phyloP scores from a whole-genome alignment of 2,329 filamentous ascomycete genomes.

The Madurella fahalii region DNA sequence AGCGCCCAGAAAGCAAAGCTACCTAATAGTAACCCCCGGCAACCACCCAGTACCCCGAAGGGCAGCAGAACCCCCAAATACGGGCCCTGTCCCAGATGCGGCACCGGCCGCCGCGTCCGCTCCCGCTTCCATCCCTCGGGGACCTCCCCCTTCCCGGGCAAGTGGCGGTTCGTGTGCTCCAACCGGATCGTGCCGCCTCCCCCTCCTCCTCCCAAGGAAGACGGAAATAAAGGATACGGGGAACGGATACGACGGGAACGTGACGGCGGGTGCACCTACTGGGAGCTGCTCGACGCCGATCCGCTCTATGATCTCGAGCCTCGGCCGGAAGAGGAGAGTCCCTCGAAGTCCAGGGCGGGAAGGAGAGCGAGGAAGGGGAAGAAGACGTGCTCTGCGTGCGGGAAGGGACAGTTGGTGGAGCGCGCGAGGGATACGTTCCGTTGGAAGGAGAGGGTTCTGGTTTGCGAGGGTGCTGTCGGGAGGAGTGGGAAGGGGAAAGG shows the following conservation, averaged over 20 bases:
- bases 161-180: slow-evolving; percentile 15
- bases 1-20: background rate
- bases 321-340: background rate
- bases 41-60: too few relatives aligned
- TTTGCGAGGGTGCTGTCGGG: background rate
- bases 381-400: background rate
- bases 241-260: background rate
- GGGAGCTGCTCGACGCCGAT: slow-evolving; percentile 7
- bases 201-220: background rate
- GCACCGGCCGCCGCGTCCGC: slow-evolving; percentile 13
- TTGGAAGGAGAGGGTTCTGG: slow-evolving; percentile 1
- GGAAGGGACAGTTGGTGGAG: slow-evolving; percentile 1
- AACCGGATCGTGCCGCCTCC: background rate
- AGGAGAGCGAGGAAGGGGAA: background rate
- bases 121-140: slow-evolving; percentile 9
- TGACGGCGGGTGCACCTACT: slow-evolving; percentile 1
- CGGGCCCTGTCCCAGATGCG: slow-evolving; percentile 16
- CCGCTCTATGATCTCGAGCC: background rate
- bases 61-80: slow-evolving; percentile 12
- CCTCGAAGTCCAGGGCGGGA: background rate
- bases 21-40: too few relatives aligned
- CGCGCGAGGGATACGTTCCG: background rate
- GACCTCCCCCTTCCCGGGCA: slow-evolving; percentile 4
- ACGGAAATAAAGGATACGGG: background rate
- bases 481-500: background rate